Evolutionary conservation across 2,329 filamentous ascomycete species (phyloP), one percentile per base, ranked within the genome.

Genomic region (Pseudogymnoascus sp.): DNA sequence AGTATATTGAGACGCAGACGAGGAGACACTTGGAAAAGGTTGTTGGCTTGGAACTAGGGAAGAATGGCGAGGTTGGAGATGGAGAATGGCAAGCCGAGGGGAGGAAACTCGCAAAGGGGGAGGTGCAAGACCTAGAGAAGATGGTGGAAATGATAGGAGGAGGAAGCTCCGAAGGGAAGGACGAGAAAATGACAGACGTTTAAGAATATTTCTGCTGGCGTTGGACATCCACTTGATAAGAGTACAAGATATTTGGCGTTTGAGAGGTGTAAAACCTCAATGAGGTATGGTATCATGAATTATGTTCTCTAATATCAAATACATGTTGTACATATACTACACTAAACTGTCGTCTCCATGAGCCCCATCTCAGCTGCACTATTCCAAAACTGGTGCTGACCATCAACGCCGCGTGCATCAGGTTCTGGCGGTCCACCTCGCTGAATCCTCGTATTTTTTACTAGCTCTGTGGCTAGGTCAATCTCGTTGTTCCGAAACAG

Each of bases 1-100:
- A 88, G 66, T 97, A 97, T 71, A 86, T 97, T 57, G 92, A 97
- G 74, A 82, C 82, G 60, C 86, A 91, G 69, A 89, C 90, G 58
- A 79, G 84, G 66, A 81, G 88, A 63, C 89, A 95, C 71, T 76
- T 97, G 39, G 90, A 96, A 75, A 80, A 76, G 28, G 78, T 84
- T 47, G 78, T 85, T 50, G 88, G 88, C 0, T 75, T 92, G 61
- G 87, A 90, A 68, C 71, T 88, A 35, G 85, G 82, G 2, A 71
- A 75, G 4, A 75, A 81, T 63, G 85, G 85, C 9, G 85, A 85
- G 68, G 79, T 87, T 57, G 78, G 82, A 63, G 84, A 86, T 68
- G 85, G 84, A 9, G 83, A 87, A 70, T 85, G 82, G 82, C 82
- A 84, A 68, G 81, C 80, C 5, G 76, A 76, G 36, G 82, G 82